These are phyloP conservation scores for Rhizoctonia solani DNA, from an alignment of 1,284 basidiomycete species.

Conservation along the genomic window DNA sequence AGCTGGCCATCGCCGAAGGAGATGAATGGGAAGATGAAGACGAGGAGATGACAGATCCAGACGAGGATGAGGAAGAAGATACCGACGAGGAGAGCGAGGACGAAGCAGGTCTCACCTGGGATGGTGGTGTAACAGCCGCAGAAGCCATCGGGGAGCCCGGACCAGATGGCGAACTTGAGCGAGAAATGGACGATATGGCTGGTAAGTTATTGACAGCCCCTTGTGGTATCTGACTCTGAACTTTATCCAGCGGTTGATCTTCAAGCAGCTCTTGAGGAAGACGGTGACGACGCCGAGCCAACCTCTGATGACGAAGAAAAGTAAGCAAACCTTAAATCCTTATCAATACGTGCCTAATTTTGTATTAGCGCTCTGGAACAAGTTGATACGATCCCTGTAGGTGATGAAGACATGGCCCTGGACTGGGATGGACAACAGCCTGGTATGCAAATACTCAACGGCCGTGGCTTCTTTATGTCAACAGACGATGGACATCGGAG, in stretches of 20 bases:
- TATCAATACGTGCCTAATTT: neutral
- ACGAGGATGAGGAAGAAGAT: slow-evolving; percentile 41
- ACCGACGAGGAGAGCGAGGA: slow-evolving; percentile 44
- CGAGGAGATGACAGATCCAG: slow-evolving; percentile 55
- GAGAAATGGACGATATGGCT: slow-evolving; percentile 65
- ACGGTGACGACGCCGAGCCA: slow-evolving; percentile 49
- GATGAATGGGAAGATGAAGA: slow-evolving; percentile 57
- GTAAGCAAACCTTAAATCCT: neutral
- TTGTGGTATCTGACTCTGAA: neutral
- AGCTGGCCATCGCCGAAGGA: slow-evolving; percentile 46
- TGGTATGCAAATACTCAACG: slow-evolving; percentile 24
- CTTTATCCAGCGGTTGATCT: slow-evolving; percentile 9
- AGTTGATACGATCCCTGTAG: slow-evolving; percentile 5
- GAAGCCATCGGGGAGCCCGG: slow-evolving; percentile 39
- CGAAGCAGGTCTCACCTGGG: slow-evolving; percentile 43
- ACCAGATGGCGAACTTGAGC: slow-evolving; percentile 52
- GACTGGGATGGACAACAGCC: slow-evolving; percentile 25
- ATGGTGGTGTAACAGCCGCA: slow-evolving; percentile 40
- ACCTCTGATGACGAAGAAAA: slow-evolving; percentile 35
- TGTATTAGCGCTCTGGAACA: slow-evolving; percentile 24
- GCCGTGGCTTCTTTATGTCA: slow-evolving; percentile 30
- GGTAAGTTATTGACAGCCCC: slow-evolving; percentile 50
- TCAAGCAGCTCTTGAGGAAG: slow-evolving; percentile 42
- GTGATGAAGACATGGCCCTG: slow-evolving; percentile 18
- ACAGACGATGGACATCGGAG: slow-evolving; percentile 27